Conservation (phyloP, 1,139 yeast species). For the Scheffersomyces cryptocercus region DNA sequence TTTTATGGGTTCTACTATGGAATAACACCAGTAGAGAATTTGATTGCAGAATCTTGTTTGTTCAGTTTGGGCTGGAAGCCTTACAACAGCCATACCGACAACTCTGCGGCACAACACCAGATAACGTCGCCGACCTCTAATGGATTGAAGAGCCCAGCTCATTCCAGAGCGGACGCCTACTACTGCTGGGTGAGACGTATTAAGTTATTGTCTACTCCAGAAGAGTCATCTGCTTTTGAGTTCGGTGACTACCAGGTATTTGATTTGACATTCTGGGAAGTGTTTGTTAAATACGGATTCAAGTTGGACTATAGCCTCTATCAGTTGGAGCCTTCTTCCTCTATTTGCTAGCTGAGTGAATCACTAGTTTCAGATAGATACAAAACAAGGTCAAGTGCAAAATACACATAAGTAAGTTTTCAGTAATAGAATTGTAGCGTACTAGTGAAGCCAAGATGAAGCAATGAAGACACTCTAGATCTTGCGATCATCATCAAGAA, state of each 20-base stretch:
- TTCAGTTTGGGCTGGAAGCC: slow-evolving; percentile 49
- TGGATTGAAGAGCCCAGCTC: background rate
- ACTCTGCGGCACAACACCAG: background rate
- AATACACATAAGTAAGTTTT: too few species aligned
- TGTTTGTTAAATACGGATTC: slow-evolving; percentile 39
- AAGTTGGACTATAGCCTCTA: slow-evolving; percentile 33
- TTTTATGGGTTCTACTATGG: slow-evolving; percentile 66
- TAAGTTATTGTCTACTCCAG: slow-evolving; percentile 18
- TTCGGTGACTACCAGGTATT: slow-evolving; percentile 47
- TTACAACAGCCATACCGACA: slow-evolving; percentile 18
- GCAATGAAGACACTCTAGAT: too few species aligned
- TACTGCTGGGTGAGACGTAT: slow-evolving; percentile 39
- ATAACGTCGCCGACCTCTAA: background rate
- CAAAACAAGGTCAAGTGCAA: too few species aligned
- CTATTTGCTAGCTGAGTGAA: slow-evolving; percentile 16
- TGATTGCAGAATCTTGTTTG: slow-evolving; percentile 44
- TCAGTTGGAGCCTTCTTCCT: slow-evolving; percentile 31
- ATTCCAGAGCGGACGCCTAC: slow-evolving; percentile 12
- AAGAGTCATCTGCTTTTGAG: slow-evolving; percentile 21
- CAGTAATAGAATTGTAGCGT: too few species aligned
- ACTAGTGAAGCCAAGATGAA: too few species aligned
- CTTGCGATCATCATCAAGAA: too few species aligned
- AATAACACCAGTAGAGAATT: slow-evolving; percentile 42
- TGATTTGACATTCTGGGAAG: slow-evolving; percentile 47
- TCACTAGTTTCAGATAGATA: too few species aligned